A percentile compares a stretch with the other conserved stretches of the same genome.
Conservation (phyloP, 2,329 filamentous ascomycete species). For the Rhinocladiella similis region DNA sequence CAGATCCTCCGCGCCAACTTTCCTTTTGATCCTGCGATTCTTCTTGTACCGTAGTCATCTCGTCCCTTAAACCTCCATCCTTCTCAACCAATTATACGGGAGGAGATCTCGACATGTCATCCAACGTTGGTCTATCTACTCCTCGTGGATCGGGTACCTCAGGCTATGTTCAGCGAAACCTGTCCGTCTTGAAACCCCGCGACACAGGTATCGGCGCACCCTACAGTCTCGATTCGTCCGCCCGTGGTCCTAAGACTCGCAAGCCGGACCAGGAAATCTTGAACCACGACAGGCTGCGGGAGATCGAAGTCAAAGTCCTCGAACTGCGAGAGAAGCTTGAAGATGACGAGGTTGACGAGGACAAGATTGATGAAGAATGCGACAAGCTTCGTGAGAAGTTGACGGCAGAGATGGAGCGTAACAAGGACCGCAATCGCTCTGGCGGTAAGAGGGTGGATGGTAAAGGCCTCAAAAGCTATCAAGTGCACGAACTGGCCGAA, state of each 20-base stretch:
- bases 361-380: conserved; percentile 81
- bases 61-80: too few relatives aligned
- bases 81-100: too few relatives aligned
- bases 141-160: conserved; percentile 94
- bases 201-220: conserved; percentile 68
- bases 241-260: conserved; percentile 56
- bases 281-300: conserved; percentile 87
- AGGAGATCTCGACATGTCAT: conserved; percentile 65
- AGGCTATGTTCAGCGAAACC: conserved; percentile 95
- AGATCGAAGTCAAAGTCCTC: conserved; percentile 90
- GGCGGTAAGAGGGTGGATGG: conserved; percentile 33
- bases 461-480: conserved; percentile 77
- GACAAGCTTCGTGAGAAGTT: conserved; percentile 66
- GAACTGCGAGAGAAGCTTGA: conserved; percentile 89
- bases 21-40: too few relatives aligned
- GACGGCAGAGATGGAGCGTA: conserved; percentile 53
- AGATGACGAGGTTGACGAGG: conserved; percentile 75
- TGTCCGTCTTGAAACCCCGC: conserved; percentile 82
- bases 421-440: conserved; percentile 31
- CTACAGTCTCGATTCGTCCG: conserved; percentile 50
- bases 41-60: too few relatives aligned
- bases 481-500: conserved; percentile 93
- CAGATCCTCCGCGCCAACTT: too few relatives aligned
- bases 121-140: conserved; percentile 94
- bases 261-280: conserved; percentile 90